Evolutionary conservation across 495 filamentous ascomycete species (phyloP).

Genomic region (Daldinia concentrica): DNA sequence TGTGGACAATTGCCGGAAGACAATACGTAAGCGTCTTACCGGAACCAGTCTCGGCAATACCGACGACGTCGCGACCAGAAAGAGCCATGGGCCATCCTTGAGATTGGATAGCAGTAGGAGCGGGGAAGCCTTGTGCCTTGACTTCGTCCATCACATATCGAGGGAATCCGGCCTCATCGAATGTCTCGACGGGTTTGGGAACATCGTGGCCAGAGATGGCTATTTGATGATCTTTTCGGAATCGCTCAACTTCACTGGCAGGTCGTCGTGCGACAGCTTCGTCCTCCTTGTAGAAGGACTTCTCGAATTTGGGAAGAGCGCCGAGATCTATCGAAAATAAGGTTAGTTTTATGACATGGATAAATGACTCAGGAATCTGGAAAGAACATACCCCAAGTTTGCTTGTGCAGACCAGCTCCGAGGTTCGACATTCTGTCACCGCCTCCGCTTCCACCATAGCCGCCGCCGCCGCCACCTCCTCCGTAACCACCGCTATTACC

Average conservation of each 20-base stretch:
- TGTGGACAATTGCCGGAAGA: conserved; percentile 97
- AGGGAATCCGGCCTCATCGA: conserved; percentile 97
- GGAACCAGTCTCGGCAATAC: conserved; percentile 98
- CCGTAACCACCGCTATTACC: conserved; percentile 55
- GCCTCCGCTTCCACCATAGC: conserved; percentile 61
- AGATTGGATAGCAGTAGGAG: conserved; percentile 94
- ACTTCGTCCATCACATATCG: conserved; percentile 97
- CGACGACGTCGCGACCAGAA: conserved; percentile 96
- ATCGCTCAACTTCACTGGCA: conserved; percentile 81
- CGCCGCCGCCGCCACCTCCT: conserved; percentile 60
- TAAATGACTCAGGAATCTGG: neutral
- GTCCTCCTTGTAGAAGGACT: conserved; percentile 98
- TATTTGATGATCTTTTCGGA: conserved; percentile 83
- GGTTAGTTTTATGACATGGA: conserved; percentile 18
- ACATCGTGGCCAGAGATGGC: conserved; percentile 78
- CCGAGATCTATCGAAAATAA: conserved; percentile 67
- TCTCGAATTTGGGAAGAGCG: conserved; percentile 94
- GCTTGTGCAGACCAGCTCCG: conserved; percentile 83
- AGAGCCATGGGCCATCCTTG: conserved; percentile 99
- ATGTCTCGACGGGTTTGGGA: conserved; percentile 92
- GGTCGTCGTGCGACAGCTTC: conserved; percentile 77
- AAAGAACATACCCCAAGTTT: conserved; percentile 78
- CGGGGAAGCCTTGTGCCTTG: conserved; percentile 93
- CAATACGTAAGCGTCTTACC: conserved; percentile 99
- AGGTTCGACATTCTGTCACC: conserved; percentile 94